Evolutionary conservation across 768 basidiomycete genomes (phyloP), one percentile per base, ranked within the genome.

Genomic region (Phlebiopsis gigantea): DNA sequence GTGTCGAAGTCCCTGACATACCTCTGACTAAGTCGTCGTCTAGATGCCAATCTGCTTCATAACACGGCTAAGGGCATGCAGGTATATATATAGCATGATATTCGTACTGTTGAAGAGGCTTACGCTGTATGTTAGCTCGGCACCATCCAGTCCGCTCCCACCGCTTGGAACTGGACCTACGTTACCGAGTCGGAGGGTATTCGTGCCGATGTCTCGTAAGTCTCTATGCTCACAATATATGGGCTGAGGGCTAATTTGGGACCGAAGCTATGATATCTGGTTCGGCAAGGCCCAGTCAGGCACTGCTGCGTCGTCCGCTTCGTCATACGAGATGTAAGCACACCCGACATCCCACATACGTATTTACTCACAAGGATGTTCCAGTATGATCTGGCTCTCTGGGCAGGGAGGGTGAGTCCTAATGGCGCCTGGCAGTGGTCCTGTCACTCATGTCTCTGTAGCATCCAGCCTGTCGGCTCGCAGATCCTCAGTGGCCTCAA

Each of bases 361-460:
- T 7, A 9, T 17, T 17, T 10, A 12, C 34, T 39, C 17, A 9
- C 8, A 12, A 9, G 17, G 34, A 12, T 17, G 12, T 12, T 9
- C 34, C 8, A 39, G 34, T 34, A 83, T 83, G 81, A 81, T 83
- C 57, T 83, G 81, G 81, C 75, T 83, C 25, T 81, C 81, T 51
- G 77, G 79, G 34, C 73, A 72, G 12, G 81, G 81, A 64, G 77
- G 77, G 81, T 82, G 64, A 57, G 73, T 54, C 1, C 14, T 7
- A 10, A 1, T 15, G 28, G 5, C 26, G 7, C 45, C 57, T 43
- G 30, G 31, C 28, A 50, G 22, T 17, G 45, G 41, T 19, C 25
- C 50, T 55, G 6, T 15, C 15, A 31, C 4, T 22, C 30, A 25
- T 47, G 28, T 3, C 22, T 25, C 45, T 34, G 19, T 57, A 82